These are phyloP conservation scores for Tetradesmus lagerheimii DNA, from an alignment of 139 green algal species.

Conservation along the genomic window DNA sequence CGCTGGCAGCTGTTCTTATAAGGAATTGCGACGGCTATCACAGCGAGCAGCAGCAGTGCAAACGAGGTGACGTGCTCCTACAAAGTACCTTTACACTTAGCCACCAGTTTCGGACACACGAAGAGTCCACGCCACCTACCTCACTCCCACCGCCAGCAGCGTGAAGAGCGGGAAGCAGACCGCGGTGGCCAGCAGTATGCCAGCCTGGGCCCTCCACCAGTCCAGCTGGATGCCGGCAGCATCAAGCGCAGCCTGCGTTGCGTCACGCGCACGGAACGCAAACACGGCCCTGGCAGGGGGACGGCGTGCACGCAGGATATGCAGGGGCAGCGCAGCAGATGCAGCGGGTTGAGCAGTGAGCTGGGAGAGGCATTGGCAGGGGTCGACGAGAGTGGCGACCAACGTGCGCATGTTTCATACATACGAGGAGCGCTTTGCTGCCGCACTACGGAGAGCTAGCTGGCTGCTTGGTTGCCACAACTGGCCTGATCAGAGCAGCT, in stretches of 20 bases:
- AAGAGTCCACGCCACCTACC: background rate
- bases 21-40: too few species aligned
- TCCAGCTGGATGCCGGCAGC: background rate
- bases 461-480: background rate
- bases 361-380: background rate
- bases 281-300: background rate
- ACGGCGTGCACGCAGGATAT: background rate
- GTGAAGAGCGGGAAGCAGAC: background rate
- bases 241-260: background rate
- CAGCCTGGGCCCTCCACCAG: background rate
- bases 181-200: background rate
- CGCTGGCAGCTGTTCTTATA: too few species aligned
- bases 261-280: slow-evolving; percentile 23
- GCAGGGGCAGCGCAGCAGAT: background rate
- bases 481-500: background rate
- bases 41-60: too few species aligned
- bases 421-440: too few species aligned
- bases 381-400: background rate
- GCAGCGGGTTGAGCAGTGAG: background rate
- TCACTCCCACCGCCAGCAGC: background rate
- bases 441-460: too few species aligned
- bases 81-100: too few species aligned
- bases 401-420: too few species aligned
- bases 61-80: too few species aligned
- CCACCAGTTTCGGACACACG: background rate